A percentile compares a stretch with the other conserved stretches of the same genome.
Conservation (phyloP, 2,329 filamentous ascomycete genomes). For the Claviceps citrina region DNA sequence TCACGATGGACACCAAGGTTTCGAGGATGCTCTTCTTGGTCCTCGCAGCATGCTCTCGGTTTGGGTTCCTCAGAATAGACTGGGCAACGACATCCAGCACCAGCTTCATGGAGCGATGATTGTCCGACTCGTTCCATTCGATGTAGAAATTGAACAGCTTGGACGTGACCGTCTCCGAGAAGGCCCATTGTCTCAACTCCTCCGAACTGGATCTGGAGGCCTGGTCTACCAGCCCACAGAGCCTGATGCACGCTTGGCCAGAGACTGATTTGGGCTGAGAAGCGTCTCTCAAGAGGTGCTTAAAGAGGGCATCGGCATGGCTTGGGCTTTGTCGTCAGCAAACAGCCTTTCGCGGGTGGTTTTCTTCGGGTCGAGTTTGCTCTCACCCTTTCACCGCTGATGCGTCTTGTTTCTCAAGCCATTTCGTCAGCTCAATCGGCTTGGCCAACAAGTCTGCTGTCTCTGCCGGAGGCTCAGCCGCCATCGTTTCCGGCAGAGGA, state of each 20-base stretch:
- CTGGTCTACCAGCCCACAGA: slow-evolving; percentile 48
- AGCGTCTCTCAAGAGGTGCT: slow-evolving; percentile 31
- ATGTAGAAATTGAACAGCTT: slow-evolving; percentile 46
- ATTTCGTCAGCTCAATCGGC: slow-evolving; percentile 23
- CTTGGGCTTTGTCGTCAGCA: slow-evolving; percentile 8
- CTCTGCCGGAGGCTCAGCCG: slow-evolving; percentile 11
- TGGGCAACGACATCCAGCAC: slow-evolving; percentile 42
- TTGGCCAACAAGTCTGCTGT: slow-evolving; percentile 20
- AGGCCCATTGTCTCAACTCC: slow-evolving; percentile 33
- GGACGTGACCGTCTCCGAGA: slow-evolving; percentile 30
- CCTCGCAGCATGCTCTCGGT: slow-evolving; percentile 18
- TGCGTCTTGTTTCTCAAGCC: slow-evolving; percentile 26
- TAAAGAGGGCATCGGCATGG: slow-evolving; percentile 28
- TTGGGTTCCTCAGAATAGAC: slow-evolving; percentile 35
- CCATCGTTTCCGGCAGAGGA: slow-evolving; percentile 6
- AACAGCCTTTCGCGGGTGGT: background rate
- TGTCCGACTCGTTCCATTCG: slow-evolving; percentile 52
- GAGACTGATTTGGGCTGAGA: slow-evolving; percentile 39
- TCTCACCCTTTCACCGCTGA: slow-evolving; percentile 22
- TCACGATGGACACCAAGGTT: slow-evolving; percentile 42
- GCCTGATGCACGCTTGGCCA: slow-evolving; percentile 39
- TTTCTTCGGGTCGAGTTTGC: slow-evolving; percentile 8
- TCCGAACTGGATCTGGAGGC: slow-evolving; percentile 34
- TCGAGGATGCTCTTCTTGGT: slow-evolving; percentile 33
- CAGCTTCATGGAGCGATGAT: slow-evolving; percentile 47